Evolutionary conservation across 192 early-diverging fungal genomes (phyloP), one percentile per base, ranked within the genome.

Genomic region (Phycomyces nitens): DNA sequence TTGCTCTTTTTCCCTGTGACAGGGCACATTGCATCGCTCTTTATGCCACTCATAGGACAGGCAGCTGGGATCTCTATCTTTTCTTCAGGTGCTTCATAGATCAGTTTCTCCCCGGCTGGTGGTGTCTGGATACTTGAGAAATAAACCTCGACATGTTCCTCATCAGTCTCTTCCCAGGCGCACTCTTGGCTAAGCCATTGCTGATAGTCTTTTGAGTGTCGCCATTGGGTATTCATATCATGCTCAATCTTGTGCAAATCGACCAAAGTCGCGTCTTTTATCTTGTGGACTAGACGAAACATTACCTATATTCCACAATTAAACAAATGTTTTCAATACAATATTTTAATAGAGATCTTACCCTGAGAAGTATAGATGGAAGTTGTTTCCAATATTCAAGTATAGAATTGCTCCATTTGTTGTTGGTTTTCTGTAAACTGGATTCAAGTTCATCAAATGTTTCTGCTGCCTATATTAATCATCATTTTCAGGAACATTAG

Each of bases 381-480:
- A 74, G 42, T 2, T 64, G 64, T 0, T 63, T n/a, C 41, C 79
- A 71, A 53, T 82, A 76, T 0, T 65, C 29, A 2, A 73, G 56
- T 10, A 82, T 75, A 10, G 55, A 62, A 18, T 75, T 66, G 38
- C 74, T 73, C 80, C 80, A 82, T 20, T 29, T 58, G 24, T 72
- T 77, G 39, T 69, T 60, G 23, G 69, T 64, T 29, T 70, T 64
- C 39, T 69, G 58, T 64, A 82, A 53, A 0, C 60, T 63, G 21
- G 51, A 26, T 16, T 75, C 23, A 20, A 82, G 50, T 1, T 75
- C 63, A 12, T 58, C 69, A 39, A 75, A 22, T 0, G 69, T 59
- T 23, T 14, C 39, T 2, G 65, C 72, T 6, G 68, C 70, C 76
- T 77, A 60, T 21, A 22, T 60, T 23, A 24, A 39, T 24, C 11